Conservation (phyloP, 2,329 filamentous ascomycete genomes). For the Xylaria arbuscula region DNA sequence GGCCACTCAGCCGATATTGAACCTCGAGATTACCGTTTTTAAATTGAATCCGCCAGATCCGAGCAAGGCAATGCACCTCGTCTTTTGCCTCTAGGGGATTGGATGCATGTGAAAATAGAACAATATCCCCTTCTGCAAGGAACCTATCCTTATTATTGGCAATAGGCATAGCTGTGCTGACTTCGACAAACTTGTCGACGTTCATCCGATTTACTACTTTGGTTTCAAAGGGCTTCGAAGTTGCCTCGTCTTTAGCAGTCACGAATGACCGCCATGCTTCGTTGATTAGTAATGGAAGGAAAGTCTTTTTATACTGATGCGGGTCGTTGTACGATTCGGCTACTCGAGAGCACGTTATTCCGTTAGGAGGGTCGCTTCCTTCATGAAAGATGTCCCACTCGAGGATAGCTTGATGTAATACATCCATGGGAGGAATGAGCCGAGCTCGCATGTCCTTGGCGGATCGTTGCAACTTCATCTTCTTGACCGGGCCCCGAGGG, state of each 20-base stretch:
- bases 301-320: conserved; percentile 84
- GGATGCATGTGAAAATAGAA: conserved; percentile 81
- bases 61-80: conserved; percentile 84
- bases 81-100: conserved; percentile 74
- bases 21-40: conserved; percentile 87
- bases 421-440: conserved; percentile 86
- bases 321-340: conserved; percentile 82
- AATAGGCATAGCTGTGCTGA: conserved; percentile 83
- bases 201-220: conserved; percentile 88
- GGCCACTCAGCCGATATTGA: conserved; percentile 82
- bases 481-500: conserved; percentile 80
- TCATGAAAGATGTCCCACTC: conserved; percentile 95
- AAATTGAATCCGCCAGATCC: conserved; percentile 81
- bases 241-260: conserved; percentile 87
- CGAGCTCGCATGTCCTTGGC: conserved; percentile 95
- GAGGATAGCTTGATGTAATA: conserved; percentile 85
- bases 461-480: conserved; percentile 81
- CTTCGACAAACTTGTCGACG: conserved; percentile 92
- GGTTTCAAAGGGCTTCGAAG: conserved; percentile 83
- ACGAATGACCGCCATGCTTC: conserved; percentile 97
- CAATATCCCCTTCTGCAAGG: conserved; percentile 86
- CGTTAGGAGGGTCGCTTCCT: conserved; percentile 85
- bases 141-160: conserved; percentile 76
- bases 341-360: conserved; percentile 78
- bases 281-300: conserved; percentile 87